Conservation (phyloP, 2,329 filamentous ascomycete genomes). For the Keithomyces neogunnii region DNA sequence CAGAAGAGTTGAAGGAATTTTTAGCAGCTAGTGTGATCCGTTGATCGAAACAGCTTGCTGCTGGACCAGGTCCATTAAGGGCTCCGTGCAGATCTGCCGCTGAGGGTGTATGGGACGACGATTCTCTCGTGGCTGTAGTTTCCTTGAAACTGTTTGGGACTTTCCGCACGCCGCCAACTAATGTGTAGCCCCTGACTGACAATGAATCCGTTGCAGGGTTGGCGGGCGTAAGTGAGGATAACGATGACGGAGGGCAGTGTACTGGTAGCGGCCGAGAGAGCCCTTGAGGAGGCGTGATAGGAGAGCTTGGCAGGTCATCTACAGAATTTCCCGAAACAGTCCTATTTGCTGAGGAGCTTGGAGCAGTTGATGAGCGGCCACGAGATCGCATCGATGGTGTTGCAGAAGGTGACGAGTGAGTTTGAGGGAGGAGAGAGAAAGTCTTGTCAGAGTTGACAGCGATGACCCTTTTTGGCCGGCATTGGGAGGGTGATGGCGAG, state of each 20-base stretch:
- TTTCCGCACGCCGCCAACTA: conserved; percentile 47
- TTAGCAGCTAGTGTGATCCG: conserved; percentile 13
- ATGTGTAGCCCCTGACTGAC: conserved; percentile 26
- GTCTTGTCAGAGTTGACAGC: conserved; percentile 49
- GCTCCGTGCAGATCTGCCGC: not conserved
- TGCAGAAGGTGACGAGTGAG: conserved; percentile 18
- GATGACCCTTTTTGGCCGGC: conserved; percentile 29
- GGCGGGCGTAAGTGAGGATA: conserved; percentile 16
- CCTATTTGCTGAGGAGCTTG: conserved; percentile 35
- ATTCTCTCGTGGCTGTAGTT: not conserved
- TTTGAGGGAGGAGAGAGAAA: conserved; percentile 40
- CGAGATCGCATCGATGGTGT: conserved; percentile 29
- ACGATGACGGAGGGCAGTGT: conserved; percentile 10
- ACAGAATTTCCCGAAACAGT: conserved; percentile 17
- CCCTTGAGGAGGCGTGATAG: conserved; percentile 39
- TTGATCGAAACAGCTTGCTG: not conserved
- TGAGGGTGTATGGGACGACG: not conserved
- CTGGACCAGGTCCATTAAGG: not conserved
- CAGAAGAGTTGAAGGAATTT: conserved; percentile 18
- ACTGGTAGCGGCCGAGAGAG: conserved; percentile 11
- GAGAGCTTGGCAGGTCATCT: conserved; percentile 39
- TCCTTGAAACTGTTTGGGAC: conserved; percentile 22
- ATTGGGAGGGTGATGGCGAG: conserved; percentile 18
- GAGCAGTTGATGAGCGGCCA: conserved; percentile 35
- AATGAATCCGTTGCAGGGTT: conserved; percentile 34